A percentile compares a stretch with the other conserved stretches of the same genome.
Evolutionary conservation across 352 stramenopile genomes (phyloP).

Genomic region (Phytopythium litorale): DNA sequence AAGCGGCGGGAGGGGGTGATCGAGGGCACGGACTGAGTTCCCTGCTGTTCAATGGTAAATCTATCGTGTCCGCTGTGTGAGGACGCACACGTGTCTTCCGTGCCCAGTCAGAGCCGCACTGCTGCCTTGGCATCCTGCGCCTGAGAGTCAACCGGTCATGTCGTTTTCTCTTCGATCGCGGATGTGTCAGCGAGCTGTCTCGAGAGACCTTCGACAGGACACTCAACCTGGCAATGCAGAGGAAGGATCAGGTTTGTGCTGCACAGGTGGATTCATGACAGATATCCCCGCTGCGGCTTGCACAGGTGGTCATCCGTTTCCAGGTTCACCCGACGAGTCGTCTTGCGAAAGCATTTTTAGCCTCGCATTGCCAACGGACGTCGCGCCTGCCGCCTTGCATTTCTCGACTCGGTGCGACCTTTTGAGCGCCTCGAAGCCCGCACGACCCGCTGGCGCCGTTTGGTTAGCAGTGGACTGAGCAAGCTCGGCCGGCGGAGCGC

Average conservation of each 20-base stretch:
- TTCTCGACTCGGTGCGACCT: not conserved
- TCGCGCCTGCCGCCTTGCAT: not conserved
- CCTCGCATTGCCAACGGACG: constrained; percentile 1
- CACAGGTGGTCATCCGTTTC: not conserved
- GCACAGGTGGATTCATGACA: too few relatives aligned
- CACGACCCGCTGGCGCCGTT: not conserved
- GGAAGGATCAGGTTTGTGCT: not conserved
- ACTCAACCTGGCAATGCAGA: not conserved
- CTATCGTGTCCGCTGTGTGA: not conserved
- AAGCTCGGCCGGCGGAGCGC: not conserved
- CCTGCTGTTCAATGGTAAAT: not conserved
- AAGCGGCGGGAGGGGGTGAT: constrained; percentile 30
- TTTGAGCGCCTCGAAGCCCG: not conserved
- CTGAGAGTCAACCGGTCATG: not conserved
- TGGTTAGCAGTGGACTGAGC: not conserved
- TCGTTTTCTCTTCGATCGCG: too few relatives aligned
- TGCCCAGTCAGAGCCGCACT: not conserved
- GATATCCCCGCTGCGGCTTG: not conserved
- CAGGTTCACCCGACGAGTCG: not conserved
- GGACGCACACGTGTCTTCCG: not conserved
- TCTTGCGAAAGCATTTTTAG: not conserved
- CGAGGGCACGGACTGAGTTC: constrained; percentile 17
- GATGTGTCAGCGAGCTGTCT: too few relatives aligned
- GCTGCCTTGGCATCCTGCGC: not conserved
- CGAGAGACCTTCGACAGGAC: not conserved